Conservation (phyloP, 2,329 filamentous ascomycete species). For the Colletotrichum tanaceti region DNA sequence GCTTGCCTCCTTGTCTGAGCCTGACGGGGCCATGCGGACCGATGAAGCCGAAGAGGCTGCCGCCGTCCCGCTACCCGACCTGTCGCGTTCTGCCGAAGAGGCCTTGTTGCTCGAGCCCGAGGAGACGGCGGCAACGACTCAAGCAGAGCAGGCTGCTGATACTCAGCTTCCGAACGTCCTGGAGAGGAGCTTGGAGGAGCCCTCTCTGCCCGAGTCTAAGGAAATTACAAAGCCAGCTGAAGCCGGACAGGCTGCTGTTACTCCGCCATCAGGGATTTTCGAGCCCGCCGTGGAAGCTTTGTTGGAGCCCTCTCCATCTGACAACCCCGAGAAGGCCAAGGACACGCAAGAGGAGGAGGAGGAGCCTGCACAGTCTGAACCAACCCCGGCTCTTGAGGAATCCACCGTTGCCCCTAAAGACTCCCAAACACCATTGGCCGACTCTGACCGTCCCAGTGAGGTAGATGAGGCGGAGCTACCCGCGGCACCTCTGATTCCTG, state of each 20-base stretch:
- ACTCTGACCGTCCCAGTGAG: not conserved
- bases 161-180: not conserved
- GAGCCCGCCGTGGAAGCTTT: not conserved
- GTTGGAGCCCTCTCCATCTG: not conserved
- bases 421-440: not conserved
- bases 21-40: not conserved
- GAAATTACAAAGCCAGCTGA: not conserved
- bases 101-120: not conserved
- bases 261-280: not conserved
- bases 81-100: not conserved
- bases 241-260: not conserved
- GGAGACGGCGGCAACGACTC: not conserved
- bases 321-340: not conserved
- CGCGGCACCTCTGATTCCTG: not conserved
- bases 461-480: conserved; percentile 16
- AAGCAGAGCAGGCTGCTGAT: not conserved
- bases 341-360: conserved; percentile 9
- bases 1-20: not conserved
- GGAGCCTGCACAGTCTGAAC: conserved; percentile 1
- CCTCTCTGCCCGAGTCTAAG: not conserved
- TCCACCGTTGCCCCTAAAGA: not conserved
- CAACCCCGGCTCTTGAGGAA: not conserved
- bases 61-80: not conserved
- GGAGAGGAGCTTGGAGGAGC: not conserved
- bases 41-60: not conserved